Percentiles rank a stretch among this genome's conserved stretches.
Evolutionary conservation across 1,284 basidiomycete genomes (phyloP).

Genomic region (Coniferiporia weirii): DNA sequence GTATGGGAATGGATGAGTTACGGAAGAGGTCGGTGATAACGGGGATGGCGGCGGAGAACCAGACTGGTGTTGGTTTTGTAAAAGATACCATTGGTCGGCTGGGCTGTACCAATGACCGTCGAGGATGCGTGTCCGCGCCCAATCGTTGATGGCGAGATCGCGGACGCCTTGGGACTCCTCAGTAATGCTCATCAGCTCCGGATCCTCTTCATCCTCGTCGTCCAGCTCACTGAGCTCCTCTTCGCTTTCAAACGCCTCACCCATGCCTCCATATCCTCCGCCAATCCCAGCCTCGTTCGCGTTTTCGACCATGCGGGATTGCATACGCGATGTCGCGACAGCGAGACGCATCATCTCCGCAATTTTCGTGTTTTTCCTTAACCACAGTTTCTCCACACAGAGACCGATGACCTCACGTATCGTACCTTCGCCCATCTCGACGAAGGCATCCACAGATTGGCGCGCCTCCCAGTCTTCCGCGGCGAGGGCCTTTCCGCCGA

Average conservation of each 20-base stretch:
- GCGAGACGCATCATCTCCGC: slow-evolving; percentile 61
- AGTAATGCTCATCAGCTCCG: slow-evolving; percentile 51
- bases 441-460: slow-evolving; percentile 54
- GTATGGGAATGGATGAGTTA: slow-evolving; percentile 29
- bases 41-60: slow-evolving; percentile 2
- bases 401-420: slow-evolving; percentile 54
- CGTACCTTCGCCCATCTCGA: slow-evolving; percentile 67
- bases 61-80: slow-evolving; percentile 13
- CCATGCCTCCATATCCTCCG: slow-evolving; percentile 18
- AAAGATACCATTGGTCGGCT: slow-evolving; percentile 55
- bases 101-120: slow-evolving; percentile 72
- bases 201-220: slow-evolving; percentile 40
- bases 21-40: not conserved
- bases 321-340: slow-evolving; percentile 50
- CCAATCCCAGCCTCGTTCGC: slow-evolving; percentile 22
- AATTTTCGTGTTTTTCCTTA: slow-evolving; percentile 57
- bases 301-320: slow-evolving; percentile 23
- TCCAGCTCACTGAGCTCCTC: slow-evolving; percentile 19
- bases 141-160: slow-evolving; percentile 65
- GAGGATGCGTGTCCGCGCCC: slow-evolving; percentile 63
- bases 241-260: slow-evolving; percentile 16
- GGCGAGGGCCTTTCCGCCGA: slow-evolving; percentile 41
- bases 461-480: slow-evolving; percentile 62
- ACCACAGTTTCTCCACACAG: slow-evolving; percentile 65
- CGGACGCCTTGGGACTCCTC: slow-evolving; percentile 56